Percentiles rank a stretch among this genome's conserved stretches.
Evolutionary conservation across 345 rosid genomes (phyloP).

Genomic region (Eucalyptus cloeziana): DNA sequence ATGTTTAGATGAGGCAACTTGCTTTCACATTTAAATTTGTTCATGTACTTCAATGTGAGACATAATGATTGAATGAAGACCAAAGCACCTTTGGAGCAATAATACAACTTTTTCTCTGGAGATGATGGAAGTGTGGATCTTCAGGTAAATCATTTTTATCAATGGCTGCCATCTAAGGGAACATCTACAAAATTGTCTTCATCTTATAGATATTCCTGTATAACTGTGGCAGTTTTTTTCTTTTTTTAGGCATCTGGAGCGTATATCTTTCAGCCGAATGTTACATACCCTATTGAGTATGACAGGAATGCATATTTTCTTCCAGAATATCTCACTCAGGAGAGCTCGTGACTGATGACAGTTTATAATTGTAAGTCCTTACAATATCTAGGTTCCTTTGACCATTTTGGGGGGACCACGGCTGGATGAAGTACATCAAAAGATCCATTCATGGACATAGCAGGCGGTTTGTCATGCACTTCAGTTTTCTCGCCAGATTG

Average conservation of each 20-base stretch:
- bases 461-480: slow-evolving; percentile 26
- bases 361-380: background rate
- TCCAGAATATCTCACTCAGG: background rate
- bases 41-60: background rate
- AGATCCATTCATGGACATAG: slow-evolving; percentile 62
- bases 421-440: slow-evolving; percentile 79
- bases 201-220: background rate
- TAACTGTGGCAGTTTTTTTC: background rate
- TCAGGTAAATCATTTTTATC: background rate
- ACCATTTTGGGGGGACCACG: slow-evolving; percentile 55
- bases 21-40: background rate
- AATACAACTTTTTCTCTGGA: slow-evolving; percentile 57
- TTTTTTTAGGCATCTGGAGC: slow-evolving; percentile 46
- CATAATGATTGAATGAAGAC: slow-evolving; percentile 27
- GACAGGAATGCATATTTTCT: slow-evolving; percentile 36
- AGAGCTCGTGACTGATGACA: background rate
- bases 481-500: background rate
- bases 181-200: background rate
- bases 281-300: slow-evolving; percentile 40
- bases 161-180: background rate
- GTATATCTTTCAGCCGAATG: slow-evolving; percentile 85
- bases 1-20: background rate
- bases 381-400: slow-evolving; percentile 42
- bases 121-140: slow-evolving; percentile 38
- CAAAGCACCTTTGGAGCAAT: slow-evolving; percentile 46